These are phyloP conservation scores for Helichrysum umbraculigerum DNA, from an alignment of 129 eudicot genomes.

Conservation along the genomic window DNA sequence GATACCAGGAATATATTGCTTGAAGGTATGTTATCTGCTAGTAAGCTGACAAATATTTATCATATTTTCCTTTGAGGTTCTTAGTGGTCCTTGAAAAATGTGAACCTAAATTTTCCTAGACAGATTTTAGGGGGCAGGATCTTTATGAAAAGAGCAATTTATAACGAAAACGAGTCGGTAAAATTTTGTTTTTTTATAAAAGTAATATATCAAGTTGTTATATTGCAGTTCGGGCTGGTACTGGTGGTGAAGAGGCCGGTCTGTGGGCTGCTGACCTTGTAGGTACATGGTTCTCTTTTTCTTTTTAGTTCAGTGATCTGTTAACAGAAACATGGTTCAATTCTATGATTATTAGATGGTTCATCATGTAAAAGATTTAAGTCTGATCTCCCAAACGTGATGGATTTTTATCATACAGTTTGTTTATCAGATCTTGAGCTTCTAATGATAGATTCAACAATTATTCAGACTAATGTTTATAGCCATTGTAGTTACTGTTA, in stretches of 20 bases:
- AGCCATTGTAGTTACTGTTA: neutral
- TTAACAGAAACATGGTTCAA: conserved; percentile 8
- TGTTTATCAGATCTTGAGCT: neutral
- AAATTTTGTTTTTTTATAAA: conserved; percentile 15
- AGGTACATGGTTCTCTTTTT: conserved; percentile 74
- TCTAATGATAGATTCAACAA: neutral
- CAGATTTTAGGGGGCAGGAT: neutral
- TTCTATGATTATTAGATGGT: neutral
- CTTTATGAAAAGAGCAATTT: neutral
- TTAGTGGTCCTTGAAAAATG: neutral
- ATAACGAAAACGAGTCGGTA: neutral
- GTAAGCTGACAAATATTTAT: neutral
- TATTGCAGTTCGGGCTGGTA: conserved; percentile 93
- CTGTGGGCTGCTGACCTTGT: conserved; percentile 99
- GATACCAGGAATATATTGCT: conserved; percentile 92
- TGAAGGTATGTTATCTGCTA: conserved; percentile 61
- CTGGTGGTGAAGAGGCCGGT: conserved; percentile 99
- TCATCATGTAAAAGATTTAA: too few species aligned
- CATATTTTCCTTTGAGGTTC: conserved; percentile 10
- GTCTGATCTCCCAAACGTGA: neutral
- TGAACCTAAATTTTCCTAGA: neutral
- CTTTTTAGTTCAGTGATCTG: conserved; percentile 28
- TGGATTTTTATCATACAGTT: neutral
- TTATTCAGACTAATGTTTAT: neutral
- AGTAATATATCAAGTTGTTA: conserved; percentile 19